Evolutionary conservation across 345 rosid genomes (phyloP).

Genomic region (rapeseed (Brassica napus)): DNA sequence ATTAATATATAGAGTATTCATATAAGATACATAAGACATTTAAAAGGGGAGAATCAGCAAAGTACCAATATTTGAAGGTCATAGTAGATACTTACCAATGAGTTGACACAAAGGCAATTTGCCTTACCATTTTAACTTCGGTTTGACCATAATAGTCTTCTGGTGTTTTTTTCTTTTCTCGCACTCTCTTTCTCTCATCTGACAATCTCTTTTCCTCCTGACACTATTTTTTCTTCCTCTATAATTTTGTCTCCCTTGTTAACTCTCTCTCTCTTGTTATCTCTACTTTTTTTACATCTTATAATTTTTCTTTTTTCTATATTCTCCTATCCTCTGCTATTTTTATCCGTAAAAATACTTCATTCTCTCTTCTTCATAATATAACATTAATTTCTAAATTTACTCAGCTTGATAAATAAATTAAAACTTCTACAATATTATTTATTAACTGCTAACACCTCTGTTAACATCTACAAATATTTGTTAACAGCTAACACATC

Average conservation of each 20-base stretch:
- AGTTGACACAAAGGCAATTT: neutral
- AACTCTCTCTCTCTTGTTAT: neutral
- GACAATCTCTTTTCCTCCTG: neutral
- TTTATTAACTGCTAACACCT: neutral
- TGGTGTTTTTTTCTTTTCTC: neutral
- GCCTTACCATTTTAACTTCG: neutral
- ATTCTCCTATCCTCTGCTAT: neutral
- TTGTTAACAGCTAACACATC: neutral
- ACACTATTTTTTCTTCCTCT: neutral
- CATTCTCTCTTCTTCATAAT: neutral
- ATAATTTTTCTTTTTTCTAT: too few relatives aligned
- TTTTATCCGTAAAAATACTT: neutral
- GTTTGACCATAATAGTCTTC: neutral
- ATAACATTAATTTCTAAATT: too few relatives aligned
- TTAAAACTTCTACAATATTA: too few relatives aligned
- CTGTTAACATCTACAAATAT: neutral
- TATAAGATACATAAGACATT: too few relatives aligned
- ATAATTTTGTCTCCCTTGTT: too few relatives aligned
- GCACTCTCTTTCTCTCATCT: neutral
- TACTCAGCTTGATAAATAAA: too few relatives aligned
- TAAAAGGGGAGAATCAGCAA: neutral
- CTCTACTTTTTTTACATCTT: too few relatives aligned
- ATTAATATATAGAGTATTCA: too few relatives aligned
- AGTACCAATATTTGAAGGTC: neutral
- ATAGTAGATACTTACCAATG: neutral